Evolutionary conservation across 176 grass and related monocot species (phyloP), one percentile per base, ranked within the genome.

Genomic region (Carex kokanica): DNA sequence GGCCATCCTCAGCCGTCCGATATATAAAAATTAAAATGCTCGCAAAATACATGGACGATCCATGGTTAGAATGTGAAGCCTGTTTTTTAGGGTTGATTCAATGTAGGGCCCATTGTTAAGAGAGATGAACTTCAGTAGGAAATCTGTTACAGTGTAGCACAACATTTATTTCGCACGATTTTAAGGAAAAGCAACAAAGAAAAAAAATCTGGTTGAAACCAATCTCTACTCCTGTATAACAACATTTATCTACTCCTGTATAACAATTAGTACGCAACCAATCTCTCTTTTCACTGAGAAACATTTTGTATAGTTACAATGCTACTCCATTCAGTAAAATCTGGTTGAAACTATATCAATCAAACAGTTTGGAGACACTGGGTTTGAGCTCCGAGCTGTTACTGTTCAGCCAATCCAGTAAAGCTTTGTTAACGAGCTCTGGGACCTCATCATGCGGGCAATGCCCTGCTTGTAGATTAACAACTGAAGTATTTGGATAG

Each of bases 381-480:
- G 84, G 70, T 81, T 85, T 53, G 24, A 72, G 63, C 31, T 97
- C 87, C 3, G 91, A 47, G 0, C 87, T 80, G 1, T 82, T 66
- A 15, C 58, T 62, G 43, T 78, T 83, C 64, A 98, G 83, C 96
- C 96, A 98, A 51, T 91, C 83, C 17, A 98, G 79, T 80, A 98
- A 79, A 82, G 95, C 95, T 38, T 16, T 65, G 83, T 98, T 95
- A 27, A 87, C 80, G 36, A 90, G 91, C 84, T 95, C 95, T 6
- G 95, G 95, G 83, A 92, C 92, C 83, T 98, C 95, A 82, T 98
- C 95, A 41, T 98, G 95, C 14, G 95, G 92, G 61, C 95, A 98
- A 83, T 98, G 95, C 0, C 91, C 95, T 3, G 95, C 95, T 83
- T 95, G 92, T 24, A 98, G 85, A 86, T 89, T 91, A 66, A 98